Base-by-base conservation (phyloP, 495 filamentous ascomycete species). In the Penicillium canescens region DNA sequence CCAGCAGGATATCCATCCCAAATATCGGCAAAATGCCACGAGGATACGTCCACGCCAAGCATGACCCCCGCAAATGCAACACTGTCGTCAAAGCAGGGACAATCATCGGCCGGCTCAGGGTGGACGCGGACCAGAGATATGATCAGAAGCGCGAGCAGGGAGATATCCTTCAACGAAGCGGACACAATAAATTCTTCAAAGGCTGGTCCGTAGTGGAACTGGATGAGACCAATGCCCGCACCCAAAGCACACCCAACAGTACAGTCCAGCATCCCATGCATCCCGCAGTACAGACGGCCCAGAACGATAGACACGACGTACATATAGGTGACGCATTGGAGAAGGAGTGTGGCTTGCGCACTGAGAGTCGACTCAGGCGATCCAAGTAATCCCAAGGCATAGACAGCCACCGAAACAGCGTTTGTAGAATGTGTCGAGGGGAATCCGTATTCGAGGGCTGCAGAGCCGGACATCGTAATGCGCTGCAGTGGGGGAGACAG, bases 381-480 rank as follows among this genome's bases (percentile, higher is more conserved):
- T 56, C 81, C 79, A 7, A 96, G 76, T 14, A 83, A 71, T 16
- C 87, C 77, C 34, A 97, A 72, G 11, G 80, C 85, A 67, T 97
- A 98, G 9, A 96, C 80, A 28, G 90, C 88, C 11, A 97, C 93
- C 1, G 94, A 98, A 40, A 97, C 89, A 6, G 94, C 94, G 68
- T 98, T 98, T 20, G 94, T 93, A 2, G 92, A 96, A 70, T 98
- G 94, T 0, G 94, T 96, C 11, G 92, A 96, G 3, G 94, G 94
- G 60, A 97, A 98, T 20, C 94, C 94, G 62, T 98, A 98, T 65
- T 98, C 94, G 35, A 98, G 80, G 16, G 93, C 92, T 6, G 89
- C 90, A 3, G 91, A 95, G 10, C 91, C 91, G 28, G 94, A 97
- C 91, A 96, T 96, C 46, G 91, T 96, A 63, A 98, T 98, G 12